Evolutionary conservation across 768 basidiomycete genomes (phyloP).

Genomic region (Steccherinum ochraceum): DNA sequence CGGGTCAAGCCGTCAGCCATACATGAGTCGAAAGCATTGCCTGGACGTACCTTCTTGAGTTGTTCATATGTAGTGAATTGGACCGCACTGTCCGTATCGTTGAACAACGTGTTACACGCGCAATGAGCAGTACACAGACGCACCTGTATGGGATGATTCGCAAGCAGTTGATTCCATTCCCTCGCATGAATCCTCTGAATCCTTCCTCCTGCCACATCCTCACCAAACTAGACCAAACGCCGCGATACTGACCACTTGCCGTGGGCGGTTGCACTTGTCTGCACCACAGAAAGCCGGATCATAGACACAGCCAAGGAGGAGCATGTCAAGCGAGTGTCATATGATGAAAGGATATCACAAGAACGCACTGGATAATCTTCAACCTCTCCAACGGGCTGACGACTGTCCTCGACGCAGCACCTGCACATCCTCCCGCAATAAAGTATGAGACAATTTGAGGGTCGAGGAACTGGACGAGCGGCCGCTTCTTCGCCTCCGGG

Average conservation of each 20-base stretch:
- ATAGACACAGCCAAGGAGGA: neutral
- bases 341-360: neutral
- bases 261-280: constrained; percentile 87
- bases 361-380: constrained; percentile 91
- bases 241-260: constrained; percentile 64
- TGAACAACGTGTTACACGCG: constrained; percentile 1
- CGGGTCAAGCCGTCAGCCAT: constrained; percentile 8
- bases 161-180: constrained; percentile 87
- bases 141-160: constrained; percentile 83
- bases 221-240: constrained; percentile 76
- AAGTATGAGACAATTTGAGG: constrained; percentile 41
- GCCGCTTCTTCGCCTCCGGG: constrained; percentile 10
- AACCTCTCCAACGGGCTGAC: constrained; percentile 89
- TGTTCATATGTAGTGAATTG: constrained; percentile 89
- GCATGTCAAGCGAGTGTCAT: neutral
- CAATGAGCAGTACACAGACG: neutral
- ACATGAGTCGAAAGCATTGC: constrained; percentile 7
- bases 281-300: neutral
- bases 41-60: constrained; percentile 65
- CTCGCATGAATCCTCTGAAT: constrained; percentile 87
- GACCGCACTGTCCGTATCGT: constrained; percentile 48
- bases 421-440: constrained; percentile 48
- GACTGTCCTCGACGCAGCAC: constrained; percentile 78
- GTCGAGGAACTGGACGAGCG: constrained; percentile 16
- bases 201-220: constrained; percentile 96